Evolutionary conservation across 2,329 filamentous ascomycete species (phyloP), one percentile per base, ranked within the genome.

Genomic region (Epichloe coenophiala): DNA sequence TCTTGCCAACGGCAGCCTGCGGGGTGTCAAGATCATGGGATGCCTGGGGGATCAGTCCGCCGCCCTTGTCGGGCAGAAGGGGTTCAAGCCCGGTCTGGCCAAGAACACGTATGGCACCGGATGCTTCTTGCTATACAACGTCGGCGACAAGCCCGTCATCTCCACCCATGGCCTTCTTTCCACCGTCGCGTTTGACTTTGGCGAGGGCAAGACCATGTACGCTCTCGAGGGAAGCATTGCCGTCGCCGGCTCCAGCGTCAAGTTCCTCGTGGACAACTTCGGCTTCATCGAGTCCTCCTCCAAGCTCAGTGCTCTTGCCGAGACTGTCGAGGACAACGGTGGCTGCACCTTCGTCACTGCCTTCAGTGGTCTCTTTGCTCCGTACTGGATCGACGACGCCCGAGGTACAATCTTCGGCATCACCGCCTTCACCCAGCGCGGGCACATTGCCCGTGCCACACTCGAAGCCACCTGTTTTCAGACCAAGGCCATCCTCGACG

Each of bases 71-170:
- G 87, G 87, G 23, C 86, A 89, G 61, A 84, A 84, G 63, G 86
- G 82, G 2, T 91, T 91, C 65, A 76, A 74, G 2, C 82, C 85
- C 8, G 87, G 87, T 50, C 74, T 77, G 51, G 87, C 86, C 47
- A 91, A 91, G 72, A 91, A 91, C 65, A 91, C 87, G 1, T 91
- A 91, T 63, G 87, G 87, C 40, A 91, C 87, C 1, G 87, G 87
- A 21, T 90, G 86, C 65, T 93, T 93, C 71, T 68, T 91, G 56
- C 77, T 91, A 5, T 90, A 89, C 69, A 90, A 93, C 61, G 83
- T 89, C 13, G 87, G 87, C 23, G 74, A 81, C 23, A 84, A 87
- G 68, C 86, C 86, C 4, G 85, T 90, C 50, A 81, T 90, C 52
- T 91, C 87, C 0, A 80, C 73, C 31, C 84, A 90, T 61, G 87